Conservation (phyloP, 371 early-diverging fungal genomes). For the Smittium mucronatum region DNA sequence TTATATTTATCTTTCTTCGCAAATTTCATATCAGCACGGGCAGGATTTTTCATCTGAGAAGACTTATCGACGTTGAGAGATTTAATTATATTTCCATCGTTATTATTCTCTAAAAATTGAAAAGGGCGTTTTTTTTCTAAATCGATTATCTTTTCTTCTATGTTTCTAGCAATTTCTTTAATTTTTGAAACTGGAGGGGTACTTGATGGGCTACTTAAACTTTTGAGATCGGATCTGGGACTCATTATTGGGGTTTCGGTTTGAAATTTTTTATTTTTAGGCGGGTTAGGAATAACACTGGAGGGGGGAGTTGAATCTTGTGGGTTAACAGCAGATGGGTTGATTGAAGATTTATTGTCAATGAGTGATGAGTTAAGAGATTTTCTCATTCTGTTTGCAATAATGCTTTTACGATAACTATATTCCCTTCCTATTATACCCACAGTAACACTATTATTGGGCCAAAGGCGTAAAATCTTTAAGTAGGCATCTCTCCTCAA, state of each 20-base stretch:
- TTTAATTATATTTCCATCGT: no score
- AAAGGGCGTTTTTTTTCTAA: not conserved
- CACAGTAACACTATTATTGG: conserved; percentile 27
- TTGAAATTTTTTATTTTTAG: no score
- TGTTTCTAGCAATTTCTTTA: not conserved
- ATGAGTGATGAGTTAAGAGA: not conserved
- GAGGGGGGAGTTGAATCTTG: no score
- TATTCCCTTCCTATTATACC: conserved; percentile 34
- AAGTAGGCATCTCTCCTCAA: conserved; percentile 34
- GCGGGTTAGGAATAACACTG: no score
- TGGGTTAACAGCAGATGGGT: not conserved
- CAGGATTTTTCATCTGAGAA: no score
- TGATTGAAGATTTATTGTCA: not conserved
- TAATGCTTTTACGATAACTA: conserved; percentile 31
- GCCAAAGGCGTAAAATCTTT: conserved; percentile 28
- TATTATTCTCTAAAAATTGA: not conserved
- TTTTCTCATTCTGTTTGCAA: conserved; percentile 14
- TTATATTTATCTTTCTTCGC: no score
- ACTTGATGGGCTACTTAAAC: no score
- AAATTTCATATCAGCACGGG: no score
- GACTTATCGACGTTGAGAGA: no score
- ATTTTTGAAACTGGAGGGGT: not conserved
- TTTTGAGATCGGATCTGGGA: no score
- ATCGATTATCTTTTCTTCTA: not conserved
- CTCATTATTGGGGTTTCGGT: no score